Conservation (phyloP, 2,329 filamentous ascomycete genomes). For the Huntiella decipiens region DNA sequence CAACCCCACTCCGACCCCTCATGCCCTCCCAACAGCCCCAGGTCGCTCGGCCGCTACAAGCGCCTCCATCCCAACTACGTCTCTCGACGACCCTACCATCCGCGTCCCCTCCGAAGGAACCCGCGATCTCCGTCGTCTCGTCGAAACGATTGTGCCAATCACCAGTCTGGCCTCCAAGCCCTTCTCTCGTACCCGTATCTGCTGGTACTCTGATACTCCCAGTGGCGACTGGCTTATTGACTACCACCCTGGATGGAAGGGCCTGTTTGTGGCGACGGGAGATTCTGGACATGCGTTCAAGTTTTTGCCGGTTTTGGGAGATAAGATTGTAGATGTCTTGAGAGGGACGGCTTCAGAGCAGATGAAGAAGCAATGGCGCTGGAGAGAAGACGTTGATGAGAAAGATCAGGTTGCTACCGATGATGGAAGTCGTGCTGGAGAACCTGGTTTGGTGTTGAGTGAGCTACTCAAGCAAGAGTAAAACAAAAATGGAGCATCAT, state of each 20-base stretch:
- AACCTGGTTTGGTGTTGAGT: conserved; percentile 21
- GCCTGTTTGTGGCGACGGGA: conserved; percentile 41
- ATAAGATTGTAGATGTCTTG: conserved; percentile 39
- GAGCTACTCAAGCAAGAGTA: conserved; percentile 17
- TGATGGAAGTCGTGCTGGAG: conserved; percentile 27
- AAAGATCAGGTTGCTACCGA: conserved; percentile 17
- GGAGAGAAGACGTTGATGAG: conserved; percentile 28
- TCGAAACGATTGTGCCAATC: conserved; percentile 35
- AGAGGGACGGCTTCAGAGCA: conserved; percentile 25
- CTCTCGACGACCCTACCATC: conserved; percentile 23
- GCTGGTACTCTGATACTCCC: conserved; percentile 61
- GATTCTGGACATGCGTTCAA: conserved; percentile 51
- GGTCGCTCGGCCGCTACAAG: conserved; percentile 12
- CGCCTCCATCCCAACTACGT: conserved; percentile 20
- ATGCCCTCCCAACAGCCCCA: conserved; percentile 18
- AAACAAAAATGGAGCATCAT: not conserved
- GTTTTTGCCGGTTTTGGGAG: conserved; percentile 47
- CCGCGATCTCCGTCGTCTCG: conserved; percentile 37
- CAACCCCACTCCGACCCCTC: conserved; percentile 26
- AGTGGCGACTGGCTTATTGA: conserved; percentile 53
- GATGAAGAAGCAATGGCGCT: conserved; percentile 40
- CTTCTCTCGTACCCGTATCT: conserved; percentile 44
- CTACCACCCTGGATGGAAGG: conserved; percentile 42
- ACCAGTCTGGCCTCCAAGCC: conserved; percentile 35
- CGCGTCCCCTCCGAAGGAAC: conserved; percentile 41